Base-by-base conservation (phyloP, 495 filamentous ascomycete genomes). In the Lasiosphaeriaceae sp. region DNA sequence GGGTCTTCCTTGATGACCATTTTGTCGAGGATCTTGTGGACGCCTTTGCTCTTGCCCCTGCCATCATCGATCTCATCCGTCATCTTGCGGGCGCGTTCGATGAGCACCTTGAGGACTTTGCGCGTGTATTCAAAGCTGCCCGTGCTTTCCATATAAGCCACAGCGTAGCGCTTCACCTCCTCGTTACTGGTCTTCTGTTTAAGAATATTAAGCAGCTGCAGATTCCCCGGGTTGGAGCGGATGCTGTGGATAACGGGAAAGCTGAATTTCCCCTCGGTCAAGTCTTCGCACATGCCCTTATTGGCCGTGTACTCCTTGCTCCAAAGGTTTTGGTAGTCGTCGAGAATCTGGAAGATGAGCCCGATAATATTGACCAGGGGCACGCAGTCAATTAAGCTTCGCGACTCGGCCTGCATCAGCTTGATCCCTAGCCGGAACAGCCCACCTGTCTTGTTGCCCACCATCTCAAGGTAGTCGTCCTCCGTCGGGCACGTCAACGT, bases 381-480 rank as follows among this genome's bases (percentile, higher is more conserved):
- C 14, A 94, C 87, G 64, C 89, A 96, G 72, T 89, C 88, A 52
- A 84, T 79, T 37, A 63, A 67, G 43, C 77, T 78, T 22, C 73
- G 71, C 59, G 87, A 90, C 69, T 96, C 90, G 26, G 90, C 90
- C 71, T 96, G 92, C 94, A 99, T 97, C 26, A 99, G 77, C 71
- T 96, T 94, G 58, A 97, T 85, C 22, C 91, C 94, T 11, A 99
- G 79, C 49, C 94, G 83, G 79, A 99, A 97, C 9, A 99, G 81
- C 2, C 94, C 94, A 23, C 94, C 94, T 3, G 94, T 99, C 73
- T 99, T 97, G 74, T 97, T 97, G 61, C 86, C 85, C 43, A 98
- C 95, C 94, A 98, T 98, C 71, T 97, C 93, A 16, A 98, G 82
- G 74, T 98, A 98, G 67, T 97, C 93, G 58, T 96, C 91, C 73